These are phyloP conservation scores for Coniophora puteana DNA, from an alignment of 1,284 basidiomycete genomes.

Conservation along the genomic window DNA sequence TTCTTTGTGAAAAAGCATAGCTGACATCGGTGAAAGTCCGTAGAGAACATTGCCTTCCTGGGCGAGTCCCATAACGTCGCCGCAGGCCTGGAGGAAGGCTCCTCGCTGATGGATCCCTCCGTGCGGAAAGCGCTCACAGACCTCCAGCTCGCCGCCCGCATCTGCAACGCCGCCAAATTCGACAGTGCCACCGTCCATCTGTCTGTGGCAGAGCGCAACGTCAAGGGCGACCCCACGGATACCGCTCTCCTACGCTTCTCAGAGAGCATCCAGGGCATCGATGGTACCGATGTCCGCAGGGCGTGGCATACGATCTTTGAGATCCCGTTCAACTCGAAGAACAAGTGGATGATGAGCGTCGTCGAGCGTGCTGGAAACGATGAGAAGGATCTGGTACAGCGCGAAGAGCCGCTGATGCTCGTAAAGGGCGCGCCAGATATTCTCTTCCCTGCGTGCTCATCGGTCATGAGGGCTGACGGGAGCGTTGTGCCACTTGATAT, in stretches of 20 bases:
- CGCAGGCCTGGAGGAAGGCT: constrained; percentile 26
- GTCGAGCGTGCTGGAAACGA: constrained; percentile 14
- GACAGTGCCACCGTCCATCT: constrained; percentile 33
- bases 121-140: constrained; percentile 21
- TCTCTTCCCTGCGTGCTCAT: constrained; percentile 44
- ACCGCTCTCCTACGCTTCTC: constrained; percentile 60
- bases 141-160: constrained; percentile 43
- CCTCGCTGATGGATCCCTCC: constrained; percentile 8
- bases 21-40: constrained; percentile 22
- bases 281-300: constrained; percentile 21
- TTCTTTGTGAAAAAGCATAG: neutral
- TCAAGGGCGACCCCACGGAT: constrained; percentile 66
- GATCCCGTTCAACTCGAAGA: constrained; percentile 61
- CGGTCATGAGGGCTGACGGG: constrained; percentile 36
- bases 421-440: constrained; percentile 62
- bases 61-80: constrained; percentile 28
- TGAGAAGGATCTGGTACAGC: constrained; percentile 9
- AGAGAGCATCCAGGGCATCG: constrained; percentile 31
- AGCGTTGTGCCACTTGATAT: constrained; percentile 31
- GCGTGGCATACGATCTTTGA: constrained; percentile 32
- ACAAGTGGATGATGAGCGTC: constrained; percentile 63
- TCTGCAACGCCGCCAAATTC: constrained; percentile 65
- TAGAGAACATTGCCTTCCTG: constrained; percentile 40
- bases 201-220: constrained; percentile 38
- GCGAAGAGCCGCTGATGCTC: constrained; percentile 31